Conservation (phyloP, 805 yeast genomes). For the Zygosaccharomyces bailii region DNA sequence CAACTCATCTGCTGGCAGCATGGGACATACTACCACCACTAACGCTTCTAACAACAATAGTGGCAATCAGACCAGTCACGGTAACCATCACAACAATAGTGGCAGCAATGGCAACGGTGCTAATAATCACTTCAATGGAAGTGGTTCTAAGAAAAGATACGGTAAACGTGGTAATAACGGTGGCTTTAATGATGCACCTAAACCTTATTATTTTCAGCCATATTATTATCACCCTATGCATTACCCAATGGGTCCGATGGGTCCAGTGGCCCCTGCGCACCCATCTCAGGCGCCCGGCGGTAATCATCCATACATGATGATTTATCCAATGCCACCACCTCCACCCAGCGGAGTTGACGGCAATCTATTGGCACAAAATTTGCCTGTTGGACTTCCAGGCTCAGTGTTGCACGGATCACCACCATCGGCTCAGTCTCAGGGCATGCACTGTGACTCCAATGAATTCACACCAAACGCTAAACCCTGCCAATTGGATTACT, state of each 20-base stretch:
- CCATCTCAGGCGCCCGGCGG: constrained; percentile 19
- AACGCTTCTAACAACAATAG: constrained; percentile 5
- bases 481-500: constrained; percentile 20
- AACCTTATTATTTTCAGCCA: constrained; percentile 28
- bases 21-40: constrained; percentile 14
- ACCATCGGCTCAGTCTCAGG: constrained; percentile 16
- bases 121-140: constrained; percentile 1
- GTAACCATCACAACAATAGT: constrained; percentile 4
- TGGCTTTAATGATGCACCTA: constrained; percentile 20
- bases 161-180: constrained; percentile 15
- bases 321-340: constrained; percentile 33
- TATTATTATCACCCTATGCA: constrained; percentile 34
- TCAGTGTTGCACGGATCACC: constrained; percentile 14
- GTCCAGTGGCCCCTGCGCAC: constrained; percentile 16
- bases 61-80: background rate
- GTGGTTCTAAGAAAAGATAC: constrained; percentile 12
- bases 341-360: constrained; percentile 25
- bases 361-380: constrained; percentile 19
- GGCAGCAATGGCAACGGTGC: constrained; percentile 3
- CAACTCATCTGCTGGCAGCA: constrained; percentile 32
- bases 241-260: constrained; percentile 29
- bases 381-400: constrained; percentile 19
- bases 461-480: constrained; percentile 14
- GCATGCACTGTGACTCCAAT: constrained; percentile 15
- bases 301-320: constrained; percentile 32